phyloP scores from a whole-genome alignment of 2,329 filamentous ascomycete genomes.

The Setomelanomma holmii region DNA sequence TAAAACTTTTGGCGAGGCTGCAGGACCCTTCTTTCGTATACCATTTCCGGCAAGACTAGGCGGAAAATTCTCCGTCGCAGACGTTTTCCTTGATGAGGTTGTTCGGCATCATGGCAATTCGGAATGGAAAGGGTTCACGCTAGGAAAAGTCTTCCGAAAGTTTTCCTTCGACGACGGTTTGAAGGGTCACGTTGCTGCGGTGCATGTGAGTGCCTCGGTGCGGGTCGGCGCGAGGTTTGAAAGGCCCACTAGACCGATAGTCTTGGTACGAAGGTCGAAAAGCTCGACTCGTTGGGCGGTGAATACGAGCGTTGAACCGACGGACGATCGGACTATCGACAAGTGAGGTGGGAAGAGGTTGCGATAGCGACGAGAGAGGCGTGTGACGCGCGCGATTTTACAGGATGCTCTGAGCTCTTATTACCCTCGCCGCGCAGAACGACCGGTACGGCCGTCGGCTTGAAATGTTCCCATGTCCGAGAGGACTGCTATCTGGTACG shows the following conservation, averaged over 20 bases:
- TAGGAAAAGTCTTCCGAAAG: constrained; percentile 8
- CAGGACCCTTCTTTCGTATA: no score
- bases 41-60: constrained; percentile 1
- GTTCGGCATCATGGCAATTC: neutral
- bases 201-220: constrained; percentile 3
- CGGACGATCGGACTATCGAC: constrained; percentile 1
- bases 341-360: neutral
- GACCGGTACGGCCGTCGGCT: neutral
- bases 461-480: neutral
- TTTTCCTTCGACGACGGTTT: neutral
- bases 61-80: neutral
- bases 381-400: neutral
- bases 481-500: neutral
- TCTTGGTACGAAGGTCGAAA: neutral
- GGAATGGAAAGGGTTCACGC: neutral
- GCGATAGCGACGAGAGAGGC: neutral
- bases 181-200: neutral
- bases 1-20: neutral
- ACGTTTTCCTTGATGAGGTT: neutral
- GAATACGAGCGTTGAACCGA: neutral
- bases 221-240: constrained; percentile 11
- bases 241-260: neutral
- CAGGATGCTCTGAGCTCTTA: neutral
- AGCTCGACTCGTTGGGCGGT: neutral
- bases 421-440: neutral